Conservation (phyloP, 2,329 filamentous ascomycete species). For the Exophiala bonariae region DNA sequence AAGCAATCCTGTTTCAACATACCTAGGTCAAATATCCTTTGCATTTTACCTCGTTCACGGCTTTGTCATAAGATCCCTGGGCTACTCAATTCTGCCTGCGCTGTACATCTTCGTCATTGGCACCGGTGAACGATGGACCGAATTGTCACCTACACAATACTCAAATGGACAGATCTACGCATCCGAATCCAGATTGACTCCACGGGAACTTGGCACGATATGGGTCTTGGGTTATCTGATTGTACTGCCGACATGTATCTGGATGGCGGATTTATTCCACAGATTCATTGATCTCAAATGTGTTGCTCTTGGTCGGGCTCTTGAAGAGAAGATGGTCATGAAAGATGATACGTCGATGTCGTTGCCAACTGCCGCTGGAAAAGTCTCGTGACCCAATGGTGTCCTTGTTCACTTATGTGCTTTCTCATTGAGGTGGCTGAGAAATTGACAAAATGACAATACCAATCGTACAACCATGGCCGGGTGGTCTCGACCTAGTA, state of each 20-base stretch:
- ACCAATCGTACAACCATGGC: too few species aligned
- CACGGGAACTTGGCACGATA: background rate
- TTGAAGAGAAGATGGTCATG: constrained; percentile 1
- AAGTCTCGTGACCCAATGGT: too few species aligned
- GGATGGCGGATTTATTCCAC: constrained; percentile 3
- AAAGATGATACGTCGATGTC: background rate
- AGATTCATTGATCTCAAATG: background rate
- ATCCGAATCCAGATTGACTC: background rate
- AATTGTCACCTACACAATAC: background rate
- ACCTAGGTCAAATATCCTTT: constrained; percentile 47
- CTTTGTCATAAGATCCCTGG: constrained; percentile 40
- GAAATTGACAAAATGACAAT: too few species aligned
- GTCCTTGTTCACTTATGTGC: too few species aligned
- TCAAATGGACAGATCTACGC: background rate
- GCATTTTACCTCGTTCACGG: constrained; percentile 48
- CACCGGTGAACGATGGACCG: background rate
- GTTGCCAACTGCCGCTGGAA: too few species aligned
- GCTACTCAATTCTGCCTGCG: constrained; percentile 34
- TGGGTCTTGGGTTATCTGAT: constrained; percentile 4
- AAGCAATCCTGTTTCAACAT: constrained; percentile 41
- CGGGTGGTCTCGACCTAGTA: too few species aligned
- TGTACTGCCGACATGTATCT: constrained; percentile 1
- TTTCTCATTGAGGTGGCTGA: too few species aligned
- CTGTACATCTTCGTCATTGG: constrained; percentile 1
- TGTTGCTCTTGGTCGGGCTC: background rate